Evolutionary conservation across 306 rosid species (phyloP).

Genomic region (Calophaca sinica): DNA sequence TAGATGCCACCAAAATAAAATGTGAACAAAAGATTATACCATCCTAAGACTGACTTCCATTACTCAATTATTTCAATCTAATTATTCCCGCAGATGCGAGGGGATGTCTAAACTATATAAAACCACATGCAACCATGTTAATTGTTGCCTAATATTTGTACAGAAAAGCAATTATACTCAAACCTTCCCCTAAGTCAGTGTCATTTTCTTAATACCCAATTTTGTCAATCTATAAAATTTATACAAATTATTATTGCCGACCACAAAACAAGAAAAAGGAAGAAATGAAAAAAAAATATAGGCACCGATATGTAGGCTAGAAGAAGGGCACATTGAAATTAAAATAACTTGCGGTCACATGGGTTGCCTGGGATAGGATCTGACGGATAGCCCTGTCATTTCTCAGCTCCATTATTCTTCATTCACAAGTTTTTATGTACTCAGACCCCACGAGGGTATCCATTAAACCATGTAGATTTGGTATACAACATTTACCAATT

Average conservation of each 20-base stretch:
- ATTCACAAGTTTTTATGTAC: conserved; percentile 4
- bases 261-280: conserved; percentile 41
- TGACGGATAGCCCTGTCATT: neutral
- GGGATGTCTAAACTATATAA: conserved; percentile 29
- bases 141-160: conserved; percentile 42
- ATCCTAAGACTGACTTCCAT: neutral
- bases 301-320: conserved; percentile 9
- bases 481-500: conserved; percentile 32
- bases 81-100: too few species aligned
- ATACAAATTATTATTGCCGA: conserved; percentile 54
- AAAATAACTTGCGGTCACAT: conserved; percentile 52
- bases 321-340: conserved; percentile 39
- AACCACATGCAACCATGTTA: conserved; percentile 60
- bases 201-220: conserved; percentile 37
- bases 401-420: neutral
- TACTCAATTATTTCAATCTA: too few species aligned
- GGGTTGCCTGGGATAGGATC: conserved; percentile 60
- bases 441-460: conserved; percentile 38
- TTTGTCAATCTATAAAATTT: neutral
- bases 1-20: too few species aligned
- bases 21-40: too few species aligned
- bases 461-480: conserved; percentile 32
- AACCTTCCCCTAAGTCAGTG: conserved; percentile 22
- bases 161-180: conserved; percentile 48
- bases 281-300: conserved; percentile 3